A percentile compares a stretch with the other conserved stretches of the same genome.
phyloP scores from a whole-genome alignment of 2,329 filamentous ascomycete genomes.

The Ophiostoma australiae region DNA sequence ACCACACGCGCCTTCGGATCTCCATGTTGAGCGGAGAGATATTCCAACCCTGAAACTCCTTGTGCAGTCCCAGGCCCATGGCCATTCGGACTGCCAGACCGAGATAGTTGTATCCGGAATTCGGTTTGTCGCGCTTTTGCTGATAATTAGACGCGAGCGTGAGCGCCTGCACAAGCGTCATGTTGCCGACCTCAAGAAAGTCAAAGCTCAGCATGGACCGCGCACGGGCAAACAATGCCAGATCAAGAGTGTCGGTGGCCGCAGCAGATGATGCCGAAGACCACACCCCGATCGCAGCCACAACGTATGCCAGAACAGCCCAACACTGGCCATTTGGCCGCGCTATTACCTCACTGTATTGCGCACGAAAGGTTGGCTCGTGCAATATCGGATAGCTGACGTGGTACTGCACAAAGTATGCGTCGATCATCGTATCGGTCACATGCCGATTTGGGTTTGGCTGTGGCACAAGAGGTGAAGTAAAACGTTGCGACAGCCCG shows the following conservation, averaged over 20 bases:
- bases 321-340: slow-evolving; percentile 33
- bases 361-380: slow-evolving; percentile 39
- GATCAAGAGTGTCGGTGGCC: background rate
- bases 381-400: slow-evolving; percentile 44
- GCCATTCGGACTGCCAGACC: slow-evolving; percentile 47
- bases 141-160: slow-evolving; percentile 34
- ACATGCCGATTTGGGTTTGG: slow-evolving; percentile 33
- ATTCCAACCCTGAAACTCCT: slow-evolving; percentile 36
- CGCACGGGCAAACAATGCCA: slow-evolving; percentile 6
- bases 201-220: slow-evolving; percentile 28
- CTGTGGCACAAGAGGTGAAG: background rate
- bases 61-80: slow-evolving; percentile 46
- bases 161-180: slow-evolving; percentile 35
- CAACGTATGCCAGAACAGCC: slow-evolving; percentile 21
- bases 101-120: slow-evolving; percentile 48
- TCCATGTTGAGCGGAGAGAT: slow-evolving; percentile 32
- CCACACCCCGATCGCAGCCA: background rate
- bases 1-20: slow-evolving; percentile 31
- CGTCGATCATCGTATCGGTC: slow-evolving; percentile 34
- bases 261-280: background rate
- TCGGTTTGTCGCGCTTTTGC: slow-evolving; percentile 48
- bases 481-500: background rate
- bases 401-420: slow-evolving; percentile 43
- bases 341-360: slow-evolving; percentile 35
- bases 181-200: slow-evolving; percentile 36